phyloP scores from a whole-genome alignment of 148 eudicot genomes.

The Bassia scoparia region DNA sequence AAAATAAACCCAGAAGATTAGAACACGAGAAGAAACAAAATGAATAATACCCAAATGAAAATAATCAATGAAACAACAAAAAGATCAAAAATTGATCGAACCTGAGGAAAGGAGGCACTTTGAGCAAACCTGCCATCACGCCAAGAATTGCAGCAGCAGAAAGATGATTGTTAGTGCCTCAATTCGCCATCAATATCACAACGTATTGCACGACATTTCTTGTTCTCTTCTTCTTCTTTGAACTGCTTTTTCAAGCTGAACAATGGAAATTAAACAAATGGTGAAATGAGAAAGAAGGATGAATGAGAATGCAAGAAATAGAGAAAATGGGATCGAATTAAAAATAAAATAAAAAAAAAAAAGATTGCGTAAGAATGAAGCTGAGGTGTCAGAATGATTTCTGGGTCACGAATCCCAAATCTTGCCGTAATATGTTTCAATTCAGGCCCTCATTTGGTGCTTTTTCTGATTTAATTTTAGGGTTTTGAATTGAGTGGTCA shows the following conservation, averaged over 20 bases:
- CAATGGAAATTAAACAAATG: background rate
- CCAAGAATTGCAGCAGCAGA: conserved; percentile 52
- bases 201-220: conserved; percentile 60
- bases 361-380: conserved; percentile 27
- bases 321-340: background rate
- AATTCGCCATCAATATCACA: conserved; percentile 49
- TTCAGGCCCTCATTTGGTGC: background rate
- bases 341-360: background rate
- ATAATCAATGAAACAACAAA: background rate
- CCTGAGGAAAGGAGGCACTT: conserved; percentile 47
- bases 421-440: conserved; percentile 1
- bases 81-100: background rate
- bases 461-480: background rate
- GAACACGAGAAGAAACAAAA: conserved; percentile 9
- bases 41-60: conserved; percentile 5
- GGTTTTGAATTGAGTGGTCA: background rate
- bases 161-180: conserved; percentile 32
- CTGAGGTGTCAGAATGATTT: conserved; percentile 1
- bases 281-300: background rate
- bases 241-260: background rate
- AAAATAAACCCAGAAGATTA: conserved; percentile 17
- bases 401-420: background rate
- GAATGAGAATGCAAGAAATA: background rate
- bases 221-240: background rate
- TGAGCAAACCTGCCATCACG: conserved; percentile 50